Conservation (phyloP, 2,329 filamentous ascomycete genomes). For the Trichoderma afroharzianum region DNA sequence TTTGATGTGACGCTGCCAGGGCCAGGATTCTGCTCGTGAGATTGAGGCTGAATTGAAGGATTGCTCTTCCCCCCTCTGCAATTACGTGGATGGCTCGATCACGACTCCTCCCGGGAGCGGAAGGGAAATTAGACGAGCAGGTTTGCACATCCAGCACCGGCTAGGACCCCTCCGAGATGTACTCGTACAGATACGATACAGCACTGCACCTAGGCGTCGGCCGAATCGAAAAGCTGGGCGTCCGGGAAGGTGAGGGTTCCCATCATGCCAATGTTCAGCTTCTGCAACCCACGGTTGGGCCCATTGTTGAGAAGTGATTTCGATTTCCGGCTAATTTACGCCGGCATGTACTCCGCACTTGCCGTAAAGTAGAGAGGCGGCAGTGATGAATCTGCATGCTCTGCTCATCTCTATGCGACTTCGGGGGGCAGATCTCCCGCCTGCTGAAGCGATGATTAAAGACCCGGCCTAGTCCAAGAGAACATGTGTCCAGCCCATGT, state of each 20-base stretch:
- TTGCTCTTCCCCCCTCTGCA: neutral
- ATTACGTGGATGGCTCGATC: conserved; percentile 7
- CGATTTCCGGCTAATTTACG: conserved; percentile 13
- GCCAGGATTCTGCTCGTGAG: conserved; percentile 3
- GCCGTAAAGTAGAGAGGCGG: neutral
- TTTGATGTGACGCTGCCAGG: neutral
- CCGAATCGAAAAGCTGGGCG: neutral
- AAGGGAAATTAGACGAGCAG: conserved; percentile 10
- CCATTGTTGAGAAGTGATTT: neutral
- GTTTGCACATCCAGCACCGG: neutral
- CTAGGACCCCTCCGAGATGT: neutral
- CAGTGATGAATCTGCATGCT: conserved; percentile 7
- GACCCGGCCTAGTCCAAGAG: conserved; percentile 6
- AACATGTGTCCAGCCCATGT: conserved; percentile 11
- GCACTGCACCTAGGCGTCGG: neutral
- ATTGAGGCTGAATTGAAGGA: conserved; percentile 16
- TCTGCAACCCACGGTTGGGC: neutral
- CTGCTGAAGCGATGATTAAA: conserved; percentile 15
- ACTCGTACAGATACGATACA: neutral
- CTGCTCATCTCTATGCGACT: conserved; percentile 3
- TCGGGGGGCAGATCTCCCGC: conserved; percentile 14
- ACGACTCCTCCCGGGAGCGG: conserved; percentile 1
- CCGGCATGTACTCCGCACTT: conserved; percentile 6
- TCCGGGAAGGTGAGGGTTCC: neutral
- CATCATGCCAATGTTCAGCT: conserved; percentile 3